These are phyloP conservation scores for Suhomyces anneliseae DNA, from an alignment of 1,139 yeast species.

Conservation along the genomic window DNA sequence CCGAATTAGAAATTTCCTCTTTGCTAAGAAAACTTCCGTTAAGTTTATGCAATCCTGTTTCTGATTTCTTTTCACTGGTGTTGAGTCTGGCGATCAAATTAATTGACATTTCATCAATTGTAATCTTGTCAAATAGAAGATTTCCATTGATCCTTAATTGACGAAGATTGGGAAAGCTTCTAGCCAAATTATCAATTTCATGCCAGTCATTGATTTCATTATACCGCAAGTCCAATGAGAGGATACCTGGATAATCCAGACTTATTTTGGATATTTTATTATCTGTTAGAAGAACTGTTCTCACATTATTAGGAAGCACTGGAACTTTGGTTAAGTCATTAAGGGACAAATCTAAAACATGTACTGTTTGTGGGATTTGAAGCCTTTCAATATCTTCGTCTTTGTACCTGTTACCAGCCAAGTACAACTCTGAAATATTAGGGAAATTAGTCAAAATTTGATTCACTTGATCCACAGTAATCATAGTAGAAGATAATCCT, in stretches of 20 bases:
- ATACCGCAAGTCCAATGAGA: slow-evolving; percentile 45
- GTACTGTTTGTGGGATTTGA: slow-evolving; percentile 18
- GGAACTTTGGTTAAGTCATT: slow-evolving; percentile 42
- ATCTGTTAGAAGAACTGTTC: slow-evolving; percentile 23
- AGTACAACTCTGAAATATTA: slow-evolving; percentile 36
- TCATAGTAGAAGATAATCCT: slow-evolving; percentile 16
- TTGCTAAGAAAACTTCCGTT: slow-evolving; percentile 55
- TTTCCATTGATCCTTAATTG: slow-evolving; percentile 53
- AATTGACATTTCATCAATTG: slow-evolving; percentile 37
- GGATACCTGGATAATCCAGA: slow-evolving; percentile 2
- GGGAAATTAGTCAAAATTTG: slow-evolving; percentile 43
- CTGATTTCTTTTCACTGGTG: slow-evolving; percentile 16
- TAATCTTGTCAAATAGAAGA: slow-evolving; percentile 42
- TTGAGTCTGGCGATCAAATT: slow-evolving; percentile 52
- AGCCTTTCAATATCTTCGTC: slow-evolving; percentile 20
- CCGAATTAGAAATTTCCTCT: slow-evolving; percentile 61
- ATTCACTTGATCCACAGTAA: slow-evolving; percentile 9
- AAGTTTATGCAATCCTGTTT: slow-evolving; percentile 33
- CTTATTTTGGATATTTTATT: slow-evolving; percentile 21
- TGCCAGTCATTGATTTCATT: slow-evolving; percentile 50
- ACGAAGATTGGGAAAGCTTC: slow-evolving; percentile 37
- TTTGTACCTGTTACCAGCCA: slow-evolving; percentile 49
- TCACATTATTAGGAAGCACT: slow-evolving; percentile 5
- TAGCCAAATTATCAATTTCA: slow-evolving; percentile 41
- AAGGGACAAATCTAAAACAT: slow-evolving; percentile 44